These are phyloP conservation scores for Alternaria tenuissima DNA, from an alignment of 2,329 filamentous ascomycete species.

Conservation along the genomic window DNA sequence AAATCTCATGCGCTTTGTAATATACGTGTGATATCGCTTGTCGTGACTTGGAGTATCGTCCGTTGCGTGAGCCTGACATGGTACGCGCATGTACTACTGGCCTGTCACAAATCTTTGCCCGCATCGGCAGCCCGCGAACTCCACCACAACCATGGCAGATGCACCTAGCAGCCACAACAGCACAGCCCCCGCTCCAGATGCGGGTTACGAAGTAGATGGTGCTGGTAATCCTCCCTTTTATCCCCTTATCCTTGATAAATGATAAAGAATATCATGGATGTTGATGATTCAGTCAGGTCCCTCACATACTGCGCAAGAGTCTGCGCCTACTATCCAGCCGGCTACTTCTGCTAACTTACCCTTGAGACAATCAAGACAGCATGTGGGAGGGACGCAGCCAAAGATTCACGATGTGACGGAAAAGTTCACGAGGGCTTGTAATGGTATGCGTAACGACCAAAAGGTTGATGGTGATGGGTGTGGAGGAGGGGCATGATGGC, in stretches of 20 bases:
- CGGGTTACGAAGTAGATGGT: conserved; percentile 20
- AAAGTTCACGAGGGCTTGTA: conserved; percentile 62
- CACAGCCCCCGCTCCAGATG: conserved; percentile 26
- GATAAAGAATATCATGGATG: conserved; percentile 14
- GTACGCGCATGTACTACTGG: conserved; percentile 22
- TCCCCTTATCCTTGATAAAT: background rate
- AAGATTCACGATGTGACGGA: conserved; percentile 63
- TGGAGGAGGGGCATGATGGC: conserved; percentile 21
- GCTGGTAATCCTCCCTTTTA: conserved; percentile 18
- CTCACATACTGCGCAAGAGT: conserved; percentile 23
- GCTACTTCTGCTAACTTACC: conserved; percentile 35
- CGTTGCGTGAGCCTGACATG: background rate
- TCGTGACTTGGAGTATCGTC: conserved; percentile 6
- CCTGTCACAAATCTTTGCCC: conserved; percentile 39
- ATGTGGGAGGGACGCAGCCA: conserved; percentile 37
- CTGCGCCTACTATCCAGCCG: conserved; percentile 24
- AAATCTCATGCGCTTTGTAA: background rate
- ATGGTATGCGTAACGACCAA: conserved; percentile 51
- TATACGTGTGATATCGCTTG: background rate
- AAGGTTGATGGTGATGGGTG: background rate
- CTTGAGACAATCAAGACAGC: conserved; percentile 40
- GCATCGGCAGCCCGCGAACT: conserved; percentile 37
- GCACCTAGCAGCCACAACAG: conserved; percentile 32
- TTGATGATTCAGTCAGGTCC: conserved; percentile 27
- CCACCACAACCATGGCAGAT: conserved; percentile 45